Conservation (phyloP, 2,329 filamentous ascomycete species). For the Fusarium tupiense region DNA sequence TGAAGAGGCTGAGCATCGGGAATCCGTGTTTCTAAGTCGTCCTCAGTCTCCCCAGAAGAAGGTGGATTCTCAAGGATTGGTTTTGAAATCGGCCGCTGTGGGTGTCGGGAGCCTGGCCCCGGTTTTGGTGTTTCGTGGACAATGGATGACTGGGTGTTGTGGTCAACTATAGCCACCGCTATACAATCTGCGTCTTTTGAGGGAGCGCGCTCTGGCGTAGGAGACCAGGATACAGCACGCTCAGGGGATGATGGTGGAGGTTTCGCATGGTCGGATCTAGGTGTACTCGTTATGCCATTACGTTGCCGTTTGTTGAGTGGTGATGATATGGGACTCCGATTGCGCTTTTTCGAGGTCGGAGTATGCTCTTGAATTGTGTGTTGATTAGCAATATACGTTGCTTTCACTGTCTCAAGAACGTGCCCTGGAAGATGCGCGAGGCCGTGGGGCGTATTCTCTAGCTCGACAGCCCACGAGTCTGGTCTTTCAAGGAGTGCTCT, state of each 20-base stretch:
- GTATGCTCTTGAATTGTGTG: not conserved
- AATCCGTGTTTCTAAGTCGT: slow-evolving; percentile 51
- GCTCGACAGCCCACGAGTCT: slow-evolving; percentile 50
- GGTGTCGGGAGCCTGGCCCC: slow-evolving; percentile 7
- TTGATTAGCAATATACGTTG: slow-evolving; percentile 32
- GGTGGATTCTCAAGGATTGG: slow-evolving; percentile 19
- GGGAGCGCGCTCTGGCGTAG: slow-evolving; percentile 20
- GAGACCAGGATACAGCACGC: slow-evolving; percentile 32
- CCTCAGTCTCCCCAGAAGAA: slow-evolving; percentile 43
- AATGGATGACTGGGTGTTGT: slow-evolving; percentile 32
- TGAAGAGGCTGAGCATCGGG: slow-evolving; percentile 42
- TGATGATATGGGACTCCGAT: not conserved
- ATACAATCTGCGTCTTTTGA: not conserved
- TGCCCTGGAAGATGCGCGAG: slow-evolving; percentile 48
- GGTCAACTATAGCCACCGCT: not conserved
- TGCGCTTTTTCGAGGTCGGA: slow-evolving; percentile 13
- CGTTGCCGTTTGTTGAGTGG: slow-evolving; percentile 15
- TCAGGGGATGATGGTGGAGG: slow-evolving; percentile 14
- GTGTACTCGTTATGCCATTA: slow-evolving; percentile 6
- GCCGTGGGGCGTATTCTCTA: slow-evolving; percentile 38
- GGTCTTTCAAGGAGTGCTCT: slow-evolving; percentile 47
- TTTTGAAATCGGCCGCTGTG: slow-evolving; percentile 9
- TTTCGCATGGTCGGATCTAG: not conserved
- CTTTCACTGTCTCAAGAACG: slow-evolving; percentile 47
- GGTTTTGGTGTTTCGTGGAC: slow-evolving; percentile 41